Percentiles rank a stretch among this genome's conserved stretches.
Evolutionary conservation across 371 early-diverging fungal species (phyloP).

Genomic region (Mycotypha africana): DNA sequence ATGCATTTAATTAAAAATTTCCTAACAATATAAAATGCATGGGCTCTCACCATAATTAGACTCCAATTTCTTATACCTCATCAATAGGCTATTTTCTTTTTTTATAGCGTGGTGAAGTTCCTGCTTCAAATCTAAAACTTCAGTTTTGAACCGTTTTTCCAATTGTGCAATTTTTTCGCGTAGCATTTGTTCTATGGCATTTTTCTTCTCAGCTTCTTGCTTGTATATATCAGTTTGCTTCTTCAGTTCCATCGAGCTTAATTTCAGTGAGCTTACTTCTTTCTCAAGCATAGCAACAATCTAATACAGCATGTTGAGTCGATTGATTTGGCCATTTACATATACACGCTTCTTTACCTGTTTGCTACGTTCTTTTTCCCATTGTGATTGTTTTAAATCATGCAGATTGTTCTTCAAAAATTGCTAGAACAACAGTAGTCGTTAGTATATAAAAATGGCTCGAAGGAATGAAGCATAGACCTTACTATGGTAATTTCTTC

Average conservation of each 20-base stretch:
- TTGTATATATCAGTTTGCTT: no score
- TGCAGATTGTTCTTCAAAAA: conserved; percentile 7
- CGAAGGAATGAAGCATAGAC: no score
- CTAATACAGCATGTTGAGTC: no score
- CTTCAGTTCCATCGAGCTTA: no score
- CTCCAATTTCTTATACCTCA: conserved; percentile 8
- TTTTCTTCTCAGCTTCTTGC: not conserved
- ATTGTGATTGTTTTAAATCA: conserved; percentile 7
- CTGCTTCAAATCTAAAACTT: conserved; percentile 13
- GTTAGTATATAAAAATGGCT: no score
- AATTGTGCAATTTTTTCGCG: not conserved
- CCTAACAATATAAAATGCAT: not conserved
- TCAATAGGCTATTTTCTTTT: conserved; percentile 4
- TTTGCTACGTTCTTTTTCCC: conserved; percentile 9
- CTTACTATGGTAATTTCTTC: not conserved
- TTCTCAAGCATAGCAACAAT: not conserved
- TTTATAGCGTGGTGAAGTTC: conserved; percentile 8
- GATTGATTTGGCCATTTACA: no score
- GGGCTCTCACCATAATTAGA: conserved; percentile 9
- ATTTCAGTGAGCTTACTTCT: conserved; percentile 5
- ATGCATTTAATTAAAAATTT: no score
- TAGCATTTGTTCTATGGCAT: not conserved
- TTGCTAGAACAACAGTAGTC: no score
- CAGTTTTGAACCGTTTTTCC: no score
- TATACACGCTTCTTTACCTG: no score